A percentile compares a stretch with the other conserved stretches of the same genome.
Evolutionary conservation across 108 stramenopile genomes (phyloP).

Genomic region (Fragilaria crotonensis): DNA sequence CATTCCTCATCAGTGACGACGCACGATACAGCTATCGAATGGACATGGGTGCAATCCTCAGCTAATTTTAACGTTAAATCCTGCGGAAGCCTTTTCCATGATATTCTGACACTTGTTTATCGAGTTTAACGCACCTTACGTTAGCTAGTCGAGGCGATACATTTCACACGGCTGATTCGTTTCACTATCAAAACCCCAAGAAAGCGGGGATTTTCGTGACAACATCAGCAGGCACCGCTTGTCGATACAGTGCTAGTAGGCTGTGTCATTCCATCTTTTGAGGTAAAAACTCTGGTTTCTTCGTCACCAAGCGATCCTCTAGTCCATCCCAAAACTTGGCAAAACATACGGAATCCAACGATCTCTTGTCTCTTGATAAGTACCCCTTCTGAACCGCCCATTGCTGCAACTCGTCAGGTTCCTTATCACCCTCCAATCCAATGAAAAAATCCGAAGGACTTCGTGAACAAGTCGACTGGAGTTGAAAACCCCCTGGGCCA

Average conservation of each 20-base stretch:
- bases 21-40: conserved; percentile 57
- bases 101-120: too few relatives aligned
- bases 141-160: too few relatives aligned
- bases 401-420: conserved; percentile 49
- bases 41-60: too few relatives aligned
- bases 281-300: conserved; percentile 62
- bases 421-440: conserved; percentile 65
- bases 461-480: conserved; percentile 75
- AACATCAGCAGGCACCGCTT: too few relatives aligned
- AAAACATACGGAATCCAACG: conserved; percentile 69
- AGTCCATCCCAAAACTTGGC: conserved; percentile 84
- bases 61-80: too few relatives aligned
- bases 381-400: conserved; percentile 64
- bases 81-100: too few relatives aligned
- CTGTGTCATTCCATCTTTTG: too few relatives aligned
- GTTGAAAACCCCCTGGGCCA: conserved; percentile 65
- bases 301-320: conserved; percentile 77
- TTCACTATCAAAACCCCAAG: too few relatives aligned
- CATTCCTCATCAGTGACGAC: conserved; percentile 67
- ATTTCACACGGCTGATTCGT: too few relatives aligned
- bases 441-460: conserved; percentile 72
- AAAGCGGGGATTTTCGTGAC: too few relatives aligned
- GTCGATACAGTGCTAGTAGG: too few relatives aligned
- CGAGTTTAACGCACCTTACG: too few relatives aligned
- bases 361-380: conserved; percentile 76